These are phyloP conservation scores for Sclerospora graminicola DNA, from an alignment of 352 stramenopile species.

Conservation along the genomic window DNA sequence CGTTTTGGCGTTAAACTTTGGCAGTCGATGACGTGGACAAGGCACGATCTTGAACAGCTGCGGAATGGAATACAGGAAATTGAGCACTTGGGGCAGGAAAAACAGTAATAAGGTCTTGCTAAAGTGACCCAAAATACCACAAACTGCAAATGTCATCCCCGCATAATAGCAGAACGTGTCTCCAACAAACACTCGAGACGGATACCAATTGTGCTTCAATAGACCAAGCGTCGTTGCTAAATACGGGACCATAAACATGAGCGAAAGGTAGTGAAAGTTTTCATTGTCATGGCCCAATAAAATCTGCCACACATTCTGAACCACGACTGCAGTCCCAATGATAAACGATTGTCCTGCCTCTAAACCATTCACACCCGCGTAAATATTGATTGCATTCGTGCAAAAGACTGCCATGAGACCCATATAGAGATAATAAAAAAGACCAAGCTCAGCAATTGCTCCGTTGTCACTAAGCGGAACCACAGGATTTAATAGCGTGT, in stretches of 20 bases:
- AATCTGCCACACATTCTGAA: constrained; percentile 95
- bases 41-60: constrained; percentile 97
- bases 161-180: constrained; percentile 99
- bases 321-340: constrained; percentile 89
- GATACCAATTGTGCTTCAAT: constrained; percentile 96
- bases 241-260: constrained; percentile 97
- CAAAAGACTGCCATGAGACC: constrained; percentile 98
- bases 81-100: constrained; percentile 97
- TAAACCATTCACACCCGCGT: constrained; percentile 98
- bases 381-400: constrained; percentile 99
- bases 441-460: constrained; percentile 87
- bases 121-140: constrained; percentile 95
- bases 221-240: constrained; percentile 89
- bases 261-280: constrained; percentile 91
- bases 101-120: constrained; percentile 98
- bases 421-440: constrained; percentile 98
- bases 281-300: constrained; percentile 68
- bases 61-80: constrained; percentile 97
- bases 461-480: constrained; percentile 69
- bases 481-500: constrained; percentile 50
- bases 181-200: constrained; percentile 95
- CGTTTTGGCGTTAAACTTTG: constrained; percentile 90
- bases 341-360: constrained; percentile 93
- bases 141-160: constrained; percentile 97
- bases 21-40: constrained; percentile 96